These are phyloP conservation scores for Candida suzukii DNA, from an alignment of 805 yeast genomes.

Conservation along the genomic window DNA sequence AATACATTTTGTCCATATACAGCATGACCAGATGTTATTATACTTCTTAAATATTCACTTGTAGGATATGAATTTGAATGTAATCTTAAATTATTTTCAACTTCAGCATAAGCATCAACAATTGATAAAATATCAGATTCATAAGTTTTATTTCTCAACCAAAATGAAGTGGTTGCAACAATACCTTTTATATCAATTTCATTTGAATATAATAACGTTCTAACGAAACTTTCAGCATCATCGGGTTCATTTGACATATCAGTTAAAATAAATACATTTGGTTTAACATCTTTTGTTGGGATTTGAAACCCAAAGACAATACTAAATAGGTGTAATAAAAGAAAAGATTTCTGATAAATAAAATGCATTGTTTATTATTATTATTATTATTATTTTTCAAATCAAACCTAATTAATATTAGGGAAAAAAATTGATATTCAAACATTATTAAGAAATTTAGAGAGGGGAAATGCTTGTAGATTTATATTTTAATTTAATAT, in stretches of 20 bases:
- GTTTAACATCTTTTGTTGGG: slow-evolving; percentile 14
- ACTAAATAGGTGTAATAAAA: no score
- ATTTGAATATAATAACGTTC: slow-evolving; percentile 23
- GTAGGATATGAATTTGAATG: slow-evolving; percentile 23
- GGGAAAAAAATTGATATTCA: no score
- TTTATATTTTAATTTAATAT: no score
- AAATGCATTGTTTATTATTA: no score
- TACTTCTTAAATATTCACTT: slow-evolving; percentile 18
- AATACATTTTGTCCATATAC: slow-evolving; percentile 20
- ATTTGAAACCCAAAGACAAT: no score
- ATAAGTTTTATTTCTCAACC: slow-evolving; percentile 24
- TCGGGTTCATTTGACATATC: slow-evolving; percentile 27
- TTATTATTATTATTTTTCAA: no score
- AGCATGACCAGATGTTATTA: slow-evolving; percentile 17
- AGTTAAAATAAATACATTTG: slow-evolving; percentile 22
- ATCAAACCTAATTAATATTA: no score
- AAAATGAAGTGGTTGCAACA: slow-evolving; percentile 26
- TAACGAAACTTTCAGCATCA: slow-evolving; percentile 24
- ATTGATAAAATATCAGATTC: slow-evolving; percentile 25
- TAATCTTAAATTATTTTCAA: slow-evolving; percentile 15
- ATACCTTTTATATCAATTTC: slow-evolving; percentile 22
- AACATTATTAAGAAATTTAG: no score
- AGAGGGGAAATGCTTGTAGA: no score
- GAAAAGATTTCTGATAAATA: no score
- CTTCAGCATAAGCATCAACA: slow-evolving; percentile 23